Percentiles rank a stretch among this genome's conserved stretches.
Evolutionary conservation across 805 yeast species (phyloP).

Genomic region (Diddensiella transvaalensis): DNA sequence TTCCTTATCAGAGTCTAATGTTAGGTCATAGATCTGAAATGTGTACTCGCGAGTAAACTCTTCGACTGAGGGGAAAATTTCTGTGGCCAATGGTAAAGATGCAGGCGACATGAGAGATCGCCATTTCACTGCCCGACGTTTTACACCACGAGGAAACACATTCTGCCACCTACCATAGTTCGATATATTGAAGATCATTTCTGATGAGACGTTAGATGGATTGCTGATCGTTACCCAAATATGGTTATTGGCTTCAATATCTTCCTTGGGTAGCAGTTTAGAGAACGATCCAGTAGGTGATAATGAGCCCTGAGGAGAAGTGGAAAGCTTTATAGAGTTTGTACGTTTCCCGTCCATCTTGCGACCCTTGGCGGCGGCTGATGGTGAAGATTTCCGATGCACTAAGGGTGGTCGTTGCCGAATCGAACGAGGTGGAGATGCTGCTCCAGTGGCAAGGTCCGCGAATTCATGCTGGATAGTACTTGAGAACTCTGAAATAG

Average conservation of each 20-base stretch:
- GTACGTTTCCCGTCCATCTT: neutral
- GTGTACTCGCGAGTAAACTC: slow-evolving; percentile 72
- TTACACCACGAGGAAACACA: slow-evolving; percentile 73
- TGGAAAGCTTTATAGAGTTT: neutral
- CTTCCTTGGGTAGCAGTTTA: slow-evolving; percentile 5
- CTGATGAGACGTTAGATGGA: slow-evolving; percentile 66
- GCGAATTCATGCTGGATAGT: neutral
- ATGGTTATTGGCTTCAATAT: slow-evolving; percentile 18
- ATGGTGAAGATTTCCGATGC: neutral
- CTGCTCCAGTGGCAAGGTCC: neutral
- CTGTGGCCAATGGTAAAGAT: slow-evolving; percentile 77
- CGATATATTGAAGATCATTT: slow-evolving; percentile 51
- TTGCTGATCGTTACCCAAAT: slow-evolving; percentile 67
- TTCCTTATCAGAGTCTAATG: slow-evolving; percentile 57
- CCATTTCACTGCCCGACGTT: slow-evolving; percentile 79
- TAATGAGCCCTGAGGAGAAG: slow-evolving; percentile 9
- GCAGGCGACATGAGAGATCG: slow-evolving; percentile 91
- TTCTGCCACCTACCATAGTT: slow-evolving; percentile 88
- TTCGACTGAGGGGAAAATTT: slow-evolving; percentile 65
- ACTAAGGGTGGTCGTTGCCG: neutral
- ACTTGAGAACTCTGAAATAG: too few relatives aligned
- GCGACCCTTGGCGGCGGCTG: neutral
- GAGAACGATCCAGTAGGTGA: neutral
- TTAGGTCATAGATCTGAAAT: slow-evolving; percentile 78
- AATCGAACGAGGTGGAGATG: neutral